A percentile compares a stretch with the other conserved stretches of the same genome.
Evolutionary conservation across 371 early-diverging fungal genomes (phyloP).

Genomic region (Dinochytrium kinnereticum): DNA sequence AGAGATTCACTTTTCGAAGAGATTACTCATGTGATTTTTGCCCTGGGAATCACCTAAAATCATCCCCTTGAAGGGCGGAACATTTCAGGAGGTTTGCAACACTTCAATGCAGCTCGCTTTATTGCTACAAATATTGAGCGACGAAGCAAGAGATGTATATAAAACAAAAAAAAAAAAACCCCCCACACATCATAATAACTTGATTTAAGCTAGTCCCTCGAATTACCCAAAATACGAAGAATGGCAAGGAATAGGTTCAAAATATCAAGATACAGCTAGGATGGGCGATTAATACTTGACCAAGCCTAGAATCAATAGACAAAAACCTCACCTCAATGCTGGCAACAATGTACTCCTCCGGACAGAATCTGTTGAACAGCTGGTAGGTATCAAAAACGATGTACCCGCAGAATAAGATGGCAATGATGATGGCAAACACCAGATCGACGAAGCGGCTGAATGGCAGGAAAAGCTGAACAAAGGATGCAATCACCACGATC

Average conservation of each 20-base stretch:
- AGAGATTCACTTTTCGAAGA: no score
- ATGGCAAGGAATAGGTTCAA: conserved; percentile 81
- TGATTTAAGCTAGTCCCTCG: conserved; percentile 22
- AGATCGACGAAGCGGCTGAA: conserved; percentile 65
- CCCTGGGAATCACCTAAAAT: no score
- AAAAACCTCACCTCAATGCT: conserved; percentile 51
- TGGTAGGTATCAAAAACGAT: conserved; percentile 53
- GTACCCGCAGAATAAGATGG: conserved; percentile 74
- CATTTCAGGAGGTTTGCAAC: no score
- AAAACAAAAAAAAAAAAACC: no score
- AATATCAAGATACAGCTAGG: conserved; percentile 78
- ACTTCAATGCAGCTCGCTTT: no score
- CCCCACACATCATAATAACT: no score
- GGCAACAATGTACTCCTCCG: conserved; percentile 84
- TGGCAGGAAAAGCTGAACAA: conserved; percentile 78
- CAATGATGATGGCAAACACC: conserved; percentile 66
- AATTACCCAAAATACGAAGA: conserved; percentile 49
- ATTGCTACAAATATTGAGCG: no score
- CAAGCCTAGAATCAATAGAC: background rate
- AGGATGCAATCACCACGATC: conserved; percentile 62
- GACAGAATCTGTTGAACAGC: conserved; percentile 68
- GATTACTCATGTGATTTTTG: no score
- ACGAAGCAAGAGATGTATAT: no score
- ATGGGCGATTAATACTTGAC: conserved; percentile 39
- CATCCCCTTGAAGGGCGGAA: no score